These are phyloP conservation scores for Pythium oligandrum DNA, from an alignment of 352 stramenopile genomes.

Conservation along the genomic window DNA sequence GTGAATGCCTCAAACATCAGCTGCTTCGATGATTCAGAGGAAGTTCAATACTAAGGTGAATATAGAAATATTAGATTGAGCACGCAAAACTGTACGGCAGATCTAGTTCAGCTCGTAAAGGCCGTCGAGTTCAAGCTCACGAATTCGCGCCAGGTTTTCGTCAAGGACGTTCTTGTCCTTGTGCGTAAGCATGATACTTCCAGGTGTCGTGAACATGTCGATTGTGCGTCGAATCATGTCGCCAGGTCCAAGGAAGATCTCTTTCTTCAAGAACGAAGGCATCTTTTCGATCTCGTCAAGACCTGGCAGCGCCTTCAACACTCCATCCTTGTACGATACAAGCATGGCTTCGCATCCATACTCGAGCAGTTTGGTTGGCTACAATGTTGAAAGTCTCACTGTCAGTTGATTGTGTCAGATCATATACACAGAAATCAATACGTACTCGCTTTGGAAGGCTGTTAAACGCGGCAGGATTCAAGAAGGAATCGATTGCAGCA, in stretches of 20 bases:
- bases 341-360: conserved; percentile 93
- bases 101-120: conserved; percentile 65
- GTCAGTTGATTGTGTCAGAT: background rate
- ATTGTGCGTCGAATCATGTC: conserved; percentile 87
- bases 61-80: conserved; percentile 4
- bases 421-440: conserved; percentile 1
- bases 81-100: conserved; percentile 1
- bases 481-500: conserved; percentile 80
- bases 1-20: conserved; percentile 62
- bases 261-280: conserved; percentile 89
- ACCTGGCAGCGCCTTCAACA: conserved; percentile 87
- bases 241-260: conserved; percentile 84
- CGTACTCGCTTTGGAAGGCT: conserved; percentile 49
- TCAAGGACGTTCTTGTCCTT: conserved; percentile 82
- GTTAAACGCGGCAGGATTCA: conserved; percentile 50
- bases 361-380: conserved; percentile 64
- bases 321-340: conserved; percentile 89
- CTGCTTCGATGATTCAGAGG: conserved; percentile 14
- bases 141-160: conserved; percentile 86
- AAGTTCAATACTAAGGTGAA: conserved; percentile 1
- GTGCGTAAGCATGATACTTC: conserved; percentile 93
- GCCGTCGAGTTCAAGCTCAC: conserved; percentile 75
- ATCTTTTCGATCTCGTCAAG: conserved; percentile 90
- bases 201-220: conserved; percentile 94
- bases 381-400: conserved; percentile 5